Percentiles rank a stretch among this genome's conserved stretches.
Evolutionary conservation across 768 basidiomycete genomes (phyloP).

Genomic region (Leucocoprinus leucothites): DNA sequence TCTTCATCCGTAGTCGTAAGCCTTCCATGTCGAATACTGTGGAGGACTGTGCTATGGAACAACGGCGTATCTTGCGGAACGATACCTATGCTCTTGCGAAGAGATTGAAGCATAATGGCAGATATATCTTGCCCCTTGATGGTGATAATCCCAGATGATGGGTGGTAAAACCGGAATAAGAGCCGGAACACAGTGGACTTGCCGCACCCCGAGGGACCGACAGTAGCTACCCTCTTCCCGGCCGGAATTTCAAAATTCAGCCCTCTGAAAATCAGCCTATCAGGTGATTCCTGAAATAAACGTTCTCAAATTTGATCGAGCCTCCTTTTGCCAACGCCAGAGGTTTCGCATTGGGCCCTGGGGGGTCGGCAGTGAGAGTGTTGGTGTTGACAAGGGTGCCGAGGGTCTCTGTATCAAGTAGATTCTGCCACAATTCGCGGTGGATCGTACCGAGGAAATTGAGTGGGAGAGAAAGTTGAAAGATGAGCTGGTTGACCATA

Average conservation of each 20-base stretch:
- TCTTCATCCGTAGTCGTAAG: conserved; percentile 87
- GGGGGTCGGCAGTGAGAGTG: no score
- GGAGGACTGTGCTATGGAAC: conserved; percentile 93
- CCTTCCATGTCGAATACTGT: conserved; percentile 92
- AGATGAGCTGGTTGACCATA: conserved; percentile 98
- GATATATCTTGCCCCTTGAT: conserved; percentile 88
- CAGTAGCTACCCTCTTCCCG: conserved; percentile 95
- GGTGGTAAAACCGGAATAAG: conserved; percentile 92
- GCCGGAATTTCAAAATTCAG: conserved; percentile 91
- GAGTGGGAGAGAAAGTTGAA: no score
- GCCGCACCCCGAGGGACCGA: conserved; percentile 95
- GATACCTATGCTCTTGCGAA: conserved; percentile 85
- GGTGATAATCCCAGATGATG: conserved; percentile 72
- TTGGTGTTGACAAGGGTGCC: no score
- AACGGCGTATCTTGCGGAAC: no score
- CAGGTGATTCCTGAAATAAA: conserved; percentile 88
- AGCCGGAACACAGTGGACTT: conserved; percentile 97
- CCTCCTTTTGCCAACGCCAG: conserved; percentile 65
- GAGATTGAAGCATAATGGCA: conserved; percentile 63
- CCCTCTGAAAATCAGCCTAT: conserved; percentile 85
- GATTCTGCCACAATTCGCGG: no score
- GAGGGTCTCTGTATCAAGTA: no score
- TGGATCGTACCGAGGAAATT: no score
- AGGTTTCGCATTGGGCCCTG: conserved; percentile 59
- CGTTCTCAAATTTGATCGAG: conserved; percentile 89